Base-by-base conservation (phyloP, 2,329 filamentous ascomycete genomes). In the Penicillium hesseltinei region DNA sequence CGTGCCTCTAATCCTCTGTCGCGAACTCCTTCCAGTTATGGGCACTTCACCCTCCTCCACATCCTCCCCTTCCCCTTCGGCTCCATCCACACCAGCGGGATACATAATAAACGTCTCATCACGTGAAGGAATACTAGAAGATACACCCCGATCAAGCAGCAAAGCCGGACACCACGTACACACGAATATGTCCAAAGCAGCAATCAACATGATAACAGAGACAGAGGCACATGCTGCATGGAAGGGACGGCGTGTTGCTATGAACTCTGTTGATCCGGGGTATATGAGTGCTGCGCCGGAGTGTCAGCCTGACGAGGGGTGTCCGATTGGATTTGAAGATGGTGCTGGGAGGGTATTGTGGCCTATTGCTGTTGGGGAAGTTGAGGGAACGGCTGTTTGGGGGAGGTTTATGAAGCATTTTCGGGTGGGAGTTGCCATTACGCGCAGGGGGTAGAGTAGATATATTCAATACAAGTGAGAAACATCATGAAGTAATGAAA, bases 171-270 rank as follows among this genome's bases (percentile, higher is more conserved):
- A 65, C 38, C 73, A 77, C 45, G 73, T 75, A 9, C 73, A 76
- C 58, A 77, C 73, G 10, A 75, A 76, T 58, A 76, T 75, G 71
- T 72, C 71, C 21, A 77, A 77, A 48, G 74, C 75, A 7, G 73
- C 71, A 1, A 67, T 77, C 15, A 75, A 75, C 61, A 77, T 77
- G 73, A 72, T 76, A 44, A 77, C 75, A 0, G 71, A 76, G 58
- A 75, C 73, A 0, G 73, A 77, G 49, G 70, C 72, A 5, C 58
- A 56, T 0, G 39, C 48, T 6, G 64, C 69, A 2, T 77, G 74
- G 75, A 50, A 61, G 38, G 31, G 4, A 27, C 60, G 51, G 1
- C 59, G 65, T 10, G 68, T 75, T 21, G 73, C 70, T 3, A 75
- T 77, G 64, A 77, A 77, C 55, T 71, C 70, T 0, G 72, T 76